Evolutionary conservation across 768 basidiomycete genomes (phyloP).

Genomic region (Wakefieldia striispora): DNA sequence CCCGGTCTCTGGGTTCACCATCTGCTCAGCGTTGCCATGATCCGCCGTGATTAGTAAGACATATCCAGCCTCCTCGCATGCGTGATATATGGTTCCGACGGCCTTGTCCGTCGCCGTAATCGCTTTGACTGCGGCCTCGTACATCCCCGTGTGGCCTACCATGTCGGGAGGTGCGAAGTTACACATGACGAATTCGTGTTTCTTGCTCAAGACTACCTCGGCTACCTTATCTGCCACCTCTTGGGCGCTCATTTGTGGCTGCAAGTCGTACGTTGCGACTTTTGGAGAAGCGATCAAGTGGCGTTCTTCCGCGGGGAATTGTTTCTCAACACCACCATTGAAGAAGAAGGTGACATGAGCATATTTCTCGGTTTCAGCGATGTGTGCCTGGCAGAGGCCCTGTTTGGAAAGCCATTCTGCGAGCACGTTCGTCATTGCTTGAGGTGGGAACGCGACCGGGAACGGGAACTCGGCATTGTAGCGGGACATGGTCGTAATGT

Average conservation of each 20-base stretch:
- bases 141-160: constrained; percentile 94
- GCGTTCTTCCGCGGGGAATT: constrained; percentile 79
- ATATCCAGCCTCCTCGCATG: constrained; percentile 83
- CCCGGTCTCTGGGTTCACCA: constrained; percentile 80
- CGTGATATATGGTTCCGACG: constrained; percentile 83
- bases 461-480: constrained; percentile 94
- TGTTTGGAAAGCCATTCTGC: constrained; percentile 87
- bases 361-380: constrained; percentile 98
- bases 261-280: constrained; percentile 90
- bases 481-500: constrained; percentile 90
- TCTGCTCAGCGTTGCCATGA: constrained; percentile 95
- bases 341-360: constrained; percentile 99
- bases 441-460: constrained; percentile 89
- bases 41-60: constrained; percentile 87
- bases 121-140: constrained; percentile 87
- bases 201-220: constrained; percentile 64
- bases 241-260: constrained; percentile 88
- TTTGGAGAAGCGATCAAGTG: constrained; percentile 90
- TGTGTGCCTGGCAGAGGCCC: constrained; percentile 81
- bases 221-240: constrained; percentile 92
- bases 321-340: constrained; percentile 94
- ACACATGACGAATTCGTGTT: constrained; percentile 93
- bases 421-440: constrained; percentile 89
- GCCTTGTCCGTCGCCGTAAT: constrained; percentile 87
- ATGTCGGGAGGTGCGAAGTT: constrained; percentile 98